Conservation (phyloP, 768 basidiomycete species). For the Lentinula edodes region DNA sequence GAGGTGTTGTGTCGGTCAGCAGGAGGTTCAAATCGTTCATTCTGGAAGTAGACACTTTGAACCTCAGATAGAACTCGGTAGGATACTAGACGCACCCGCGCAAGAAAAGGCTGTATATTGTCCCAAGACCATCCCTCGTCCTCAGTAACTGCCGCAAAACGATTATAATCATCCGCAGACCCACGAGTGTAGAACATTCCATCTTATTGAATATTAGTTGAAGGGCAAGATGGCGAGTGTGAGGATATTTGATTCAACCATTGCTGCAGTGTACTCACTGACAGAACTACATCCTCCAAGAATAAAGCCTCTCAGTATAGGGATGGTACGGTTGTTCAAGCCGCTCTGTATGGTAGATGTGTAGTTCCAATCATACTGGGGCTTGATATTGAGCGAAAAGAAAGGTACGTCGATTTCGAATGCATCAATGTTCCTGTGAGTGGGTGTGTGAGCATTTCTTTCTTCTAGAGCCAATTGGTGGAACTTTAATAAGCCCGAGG, state of each 20-base stretch:
- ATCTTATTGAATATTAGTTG: slow-evolving; percentile 11
- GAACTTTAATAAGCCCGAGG: no score
- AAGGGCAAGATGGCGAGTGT: background rate
- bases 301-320: slow-evolving; percentile 20
- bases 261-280: slow-evolving; percentile 14
- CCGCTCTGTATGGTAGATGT: slow-evolving; percentile 22
- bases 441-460: background rate
- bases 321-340: slow-evolving; percentile 16
- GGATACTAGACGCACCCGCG: slow-evolving; percentile 16
- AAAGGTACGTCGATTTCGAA: slow-evolving; percentile 1
- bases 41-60: slow-evolving; percentile 16
- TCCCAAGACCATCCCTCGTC: slow-evolving; percentile 32
- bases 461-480: background rate
- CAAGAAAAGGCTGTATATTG: slow-evolving; percentile 22
- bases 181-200: slow-evolving; percentile 27
- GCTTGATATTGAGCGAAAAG: background rate
- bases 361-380: slow-evolving; percentile 22
- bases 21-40: slow-evolving; percentile 30
- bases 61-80: background rate
- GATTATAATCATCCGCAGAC: slow-evolving; percentile 24
- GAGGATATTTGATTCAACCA: no score
- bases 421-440: background rate
- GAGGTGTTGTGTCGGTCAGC: slow-evolving; percentile 31
- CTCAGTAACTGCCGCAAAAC: slow-evolving; percentile 23
- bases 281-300: slow-evolving; percentile 25